These are phyloP conservation scores for Potentilla sterilis DNA, from an alignment of 306 rosid genomes.

Conservation along the genomic window DNA sequence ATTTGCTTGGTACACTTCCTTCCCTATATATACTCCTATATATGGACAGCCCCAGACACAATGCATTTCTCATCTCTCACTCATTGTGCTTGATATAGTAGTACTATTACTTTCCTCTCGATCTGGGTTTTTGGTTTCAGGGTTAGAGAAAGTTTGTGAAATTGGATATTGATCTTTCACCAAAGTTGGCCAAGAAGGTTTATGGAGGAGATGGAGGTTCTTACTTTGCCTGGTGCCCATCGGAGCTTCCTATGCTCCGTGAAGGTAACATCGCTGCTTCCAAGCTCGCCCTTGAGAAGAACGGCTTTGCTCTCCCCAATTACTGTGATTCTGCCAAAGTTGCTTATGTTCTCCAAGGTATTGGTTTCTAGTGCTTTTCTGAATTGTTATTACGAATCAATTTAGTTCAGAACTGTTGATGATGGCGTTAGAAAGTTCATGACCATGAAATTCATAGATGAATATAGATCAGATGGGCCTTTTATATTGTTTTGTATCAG, in stretches of 20 bases:
- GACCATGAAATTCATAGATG: background rate
- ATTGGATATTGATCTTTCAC: no score
- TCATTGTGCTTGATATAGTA: background rate
- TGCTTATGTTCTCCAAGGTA: no score
- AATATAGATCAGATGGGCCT: background rate
- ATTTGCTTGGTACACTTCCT: background rate
- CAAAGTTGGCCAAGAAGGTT: no score
- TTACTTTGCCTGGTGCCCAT: no score
- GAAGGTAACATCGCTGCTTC: no score
- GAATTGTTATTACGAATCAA: no score
- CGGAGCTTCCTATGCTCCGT: no score
- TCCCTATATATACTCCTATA: background rate
- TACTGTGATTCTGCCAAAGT: no score
- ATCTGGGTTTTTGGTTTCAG: conserved; percentile 5
- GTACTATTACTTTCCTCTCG: background rate
- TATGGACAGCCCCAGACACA: background rate
- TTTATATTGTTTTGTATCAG: background rate
- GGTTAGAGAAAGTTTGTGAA: background rate
- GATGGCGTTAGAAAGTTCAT: background rate
- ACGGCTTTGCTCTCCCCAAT: no score
- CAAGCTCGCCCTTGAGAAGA: no score
- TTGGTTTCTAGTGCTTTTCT: background rate
- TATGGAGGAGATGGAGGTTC: no score
- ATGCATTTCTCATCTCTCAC: conserved; percentile 3
- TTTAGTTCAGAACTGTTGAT: background rate